Evolutionary conservation across 352 stramenopile species (phyloP).

Genomic region (Phytophthora agathidicida): DNA sequence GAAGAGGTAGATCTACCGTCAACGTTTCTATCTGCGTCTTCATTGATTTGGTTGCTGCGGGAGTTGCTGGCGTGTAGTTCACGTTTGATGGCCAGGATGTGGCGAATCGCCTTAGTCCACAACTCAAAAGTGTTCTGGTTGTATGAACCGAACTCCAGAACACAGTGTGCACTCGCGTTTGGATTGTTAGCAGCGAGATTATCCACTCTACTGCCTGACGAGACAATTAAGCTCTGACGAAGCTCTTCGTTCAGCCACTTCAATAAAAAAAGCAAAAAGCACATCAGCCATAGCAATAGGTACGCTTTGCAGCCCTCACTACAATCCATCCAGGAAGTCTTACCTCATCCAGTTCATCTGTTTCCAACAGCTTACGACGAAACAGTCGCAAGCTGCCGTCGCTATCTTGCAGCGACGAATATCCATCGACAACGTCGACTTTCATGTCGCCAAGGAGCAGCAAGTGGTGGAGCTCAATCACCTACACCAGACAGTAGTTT

Average conservation of each 20-base stretch:
- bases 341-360: constrained; percentile 80
- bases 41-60: constrained; percentile 26
- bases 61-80: constrained; percentile 30
- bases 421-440: constrained; percentile 62
- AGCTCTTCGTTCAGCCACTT: constrained; percentile 82
- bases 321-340: not conserved
- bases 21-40: constrained; percentile 22
- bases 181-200: constrained; percentile 60
- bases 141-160: constrained; percentile 84
- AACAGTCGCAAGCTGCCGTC: constrained; percentile 59
- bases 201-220: constrained; percentile 47
- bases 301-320: not conserved
- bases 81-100: constrained; percentile 65
- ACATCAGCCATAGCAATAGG: not conserved
- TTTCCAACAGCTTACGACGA: constrained; percentile 76
- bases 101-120: constrained; percentile 84
- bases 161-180: constrained; percentile 58
- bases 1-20: not conserved
- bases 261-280: not conserved
- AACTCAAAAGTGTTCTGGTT: constrained; percentile 87
- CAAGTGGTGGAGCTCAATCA: constrained; percentile 74
- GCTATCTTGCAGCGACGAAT: constrained; percentile 32
- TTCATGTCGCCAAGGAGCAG: constrained; percentile 87
- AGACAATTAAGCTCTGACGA: constrained; percentile 56
- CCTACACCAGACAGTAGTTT: constrained; percentile 29